Conservation (phyloP, 768 basidiomycete genomes). For the Pholiota conissans region DNA sequence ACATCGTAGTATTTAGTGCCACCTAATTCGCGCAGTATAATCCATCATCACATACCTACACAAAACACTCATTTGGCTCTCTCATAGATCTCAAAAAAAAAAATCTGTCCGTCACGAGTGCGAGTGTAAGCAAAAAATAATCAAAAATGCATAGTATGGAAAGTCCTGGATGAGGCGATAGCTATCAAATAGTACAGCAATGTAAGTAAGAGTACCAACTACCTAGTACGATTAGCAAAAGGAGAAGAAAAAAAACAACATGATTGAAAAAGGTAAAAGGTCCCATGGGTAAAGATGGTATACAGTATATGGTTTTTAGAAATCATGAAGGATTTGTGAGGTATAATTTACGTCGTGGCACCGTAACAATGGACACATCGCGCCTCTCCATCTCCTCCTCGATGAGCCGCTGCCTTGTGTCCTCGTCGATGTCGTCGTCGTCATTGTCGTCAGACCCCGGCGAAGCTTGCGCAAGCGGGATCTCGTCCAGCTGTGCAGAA, state of each 20-base stretch:
- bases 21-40: background rate
- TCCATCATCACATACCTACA: background rate
- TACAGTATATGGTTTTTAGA: constrained; percentile 1
- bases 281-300: constrained; percentile 3
- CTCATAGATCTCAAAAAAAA: background rate
- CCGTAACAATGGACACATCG: constrained; percentile 80
- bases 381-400: constrained; percentile 82
- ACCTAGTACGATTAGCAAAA: background rate
- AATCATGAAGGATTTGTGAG: constrained; percentile 65
- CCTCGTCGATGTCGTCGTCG: constrained; percentile 76
- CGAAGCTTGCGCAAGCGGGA: constrained; percentile 36
- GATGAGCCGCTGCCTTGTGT: constrained; percentile 68
- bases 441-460: constrained; percentile 61
- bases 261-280: background rate
- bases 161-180: background rate
- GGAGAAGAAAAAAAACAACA: constrained; percentile 1
- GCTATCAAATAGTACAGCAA: constrained; percentile 4
- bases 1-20: background rate
- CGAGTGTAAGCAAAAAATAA: background rate
- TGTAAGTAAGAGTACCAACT: background rate
- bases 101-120: background rate
- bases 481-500: constrained; percentile 39
- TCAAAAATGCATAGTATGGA: background rate
- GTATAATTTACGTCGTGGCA: constrained; percentile 73
- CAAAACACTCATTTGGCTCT: background rate